Base-by-base conservation (phyloP, 2,329 filamentous ascomycete species). In the Aspergillus bombycis region DNA sequence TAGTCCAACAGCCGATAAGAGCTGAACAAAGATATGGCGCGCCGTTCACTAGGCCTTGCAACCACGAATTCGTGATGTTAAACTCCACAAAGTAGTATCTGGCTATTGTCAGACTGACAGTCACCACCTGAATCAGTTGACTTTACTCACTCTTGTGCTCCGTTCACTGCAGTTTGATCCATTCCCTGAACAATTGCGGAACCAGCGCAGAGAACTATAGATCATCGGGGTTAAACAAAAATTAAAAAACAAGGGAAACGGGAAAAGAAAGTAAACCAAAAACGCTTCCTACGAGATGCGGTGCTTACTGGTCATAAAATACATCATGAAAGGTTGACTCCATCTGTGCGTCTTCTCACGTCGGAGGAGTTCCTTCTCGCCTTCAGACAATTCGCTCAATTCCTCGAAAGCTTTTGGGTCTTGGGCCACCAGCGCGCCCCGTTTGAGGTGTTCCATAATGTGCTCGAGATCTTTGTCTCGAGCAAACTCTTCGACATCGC, bases 1-100 rank as follows among this genome's bases (percentile, higher is more conserved):
- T 92, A 54, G 90, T 80, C 90, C 91, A 93, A 76, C 89, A 92
- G 23, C 90, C 89, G 55, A 90, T 75, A 50, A 91, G 77, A 4
- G 89, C 88, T 67, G 88, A 92, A 77, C 87, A 87, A 26, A 92
- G 83, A 61, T 83, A 84, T 1, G 82, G 82, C 1, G 81, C 81
- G 0, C 81, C 82, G 72, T 91, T 91, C 43, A 85, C 79, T 8
- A 90, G 81, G 16, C 88, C 89, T 4, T 86, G 73, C 2, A 91
- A 79, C 88, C 88, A 88, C 57, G 83, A 79, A 19, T 64, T 60
- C 12, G 41, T 62, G 21, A 57, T 9, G 16, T 34, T 46, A 41
- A 62, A 58, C 12, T 57, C 61, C n/a, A 4, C 16, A 21, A 58
- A 62, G 36, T 62, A 57, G 23, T 62, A 57, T 41, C 56, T 62